phyloP scores from a whole-genome alignment of 495 filamentous ascomycete species.

The Jackrogersella multiformis region DNA sequence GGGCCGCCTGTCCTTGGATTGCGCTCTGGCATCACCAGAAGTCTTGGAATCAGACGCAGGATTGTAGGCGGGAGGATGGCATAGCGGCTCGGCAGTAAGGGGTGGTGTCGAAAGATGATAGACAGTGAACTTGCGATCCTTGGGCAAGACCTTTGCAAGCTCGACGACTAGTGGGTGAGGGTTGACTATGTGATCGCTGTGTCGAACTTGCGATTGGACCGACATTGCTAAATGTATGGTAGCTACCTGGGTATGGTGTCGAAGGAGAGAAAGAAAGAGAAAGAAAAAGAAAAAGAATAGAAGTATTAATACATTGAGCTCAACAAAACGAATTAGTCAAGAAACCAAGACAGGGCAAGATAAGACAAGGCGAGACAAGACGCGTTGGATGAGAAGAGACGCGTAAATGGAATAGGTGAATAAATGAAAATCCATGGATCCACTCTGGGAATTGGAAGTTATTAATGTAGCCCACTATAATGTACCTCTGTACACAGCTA shows the following conservation, averaged over 20 bases:
- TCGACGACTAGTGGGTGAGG: slow-evolving; percentile 51
- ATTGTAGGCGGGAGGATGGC: slow-evolving; percentile 75
- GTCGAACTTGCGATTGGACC: slow-evolving; percentile 33
- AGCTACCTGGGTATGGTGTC: background rate
- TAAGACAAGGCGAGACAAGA: too few relatives aligned
- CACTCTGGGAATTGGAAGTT: too few relatives aligned
- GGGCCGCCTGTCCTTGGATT: slow-evolving; percentile 29
- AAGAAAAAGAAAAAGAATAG: background rate
- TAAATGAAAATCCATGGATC: background rate
- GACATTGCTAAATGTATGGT: slow-evolving; percentile 36
- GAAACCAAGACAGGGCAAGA: background rate
- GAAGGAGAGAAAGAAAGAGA: background rate
- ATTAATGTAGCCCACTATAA: too few relatives aligned
- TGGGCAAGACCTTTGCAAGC: slow-evolving; percentile 77
- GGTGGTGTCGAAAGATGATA: slow-evolving; percentile 92
- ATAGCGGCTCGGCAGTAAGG: slow-evolving; percentile 74
- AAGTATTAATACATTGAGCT: background rate
- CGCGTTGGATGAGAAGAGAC: slow-evolving; percentile 14
- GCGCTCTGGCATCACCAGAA: background rate
- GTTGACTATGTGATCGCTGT: slow-evolving; percentile 36
- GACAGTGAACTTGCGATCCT: slow-evolving; percentile 72
- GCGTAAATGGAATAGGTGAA: background rate
- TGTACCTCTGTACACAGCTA: too few relatives aligned
- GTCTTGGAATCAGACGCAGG: slow-evolving; percentile 55
- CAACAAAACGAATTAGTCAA: background rate